These are phyloP conservation scores for Hamigera avellanea DNA, from an alignment of 495 filamentous ascomycete genomes.

Conservation along the genomic window DNA sequence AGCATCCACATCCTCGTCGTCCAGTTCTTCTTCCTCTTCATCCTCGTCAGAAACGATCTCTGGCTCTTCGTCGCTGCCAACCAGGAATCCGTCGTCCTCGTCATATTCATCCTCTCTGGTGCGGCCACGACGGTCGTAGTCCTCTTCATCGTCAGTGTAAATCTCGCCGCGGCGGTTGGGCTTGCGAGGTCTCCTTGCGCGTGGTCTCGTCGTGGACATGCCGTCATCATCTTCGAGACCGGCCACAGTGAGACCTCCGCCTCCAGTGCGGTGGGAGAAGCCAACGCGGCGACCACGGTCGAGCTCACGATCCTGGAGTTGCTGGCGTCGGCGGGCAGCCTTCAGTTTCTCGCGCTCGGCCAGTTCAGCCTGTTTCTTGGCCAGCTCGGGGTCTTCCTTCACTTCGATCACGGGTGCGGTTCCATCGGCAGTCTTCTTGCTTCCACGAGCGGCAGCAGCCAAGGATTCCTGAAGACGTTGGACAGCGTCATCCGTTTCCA, in stretches of 20 bases:
- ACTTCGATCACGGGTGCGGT: constrained; percentile 45
- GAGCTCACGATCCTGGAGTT: constrained; percentile 51
- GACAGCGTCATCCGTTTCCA: constrained; percentile 67
- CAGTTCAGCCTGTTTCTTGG: constrained; percentile 61
- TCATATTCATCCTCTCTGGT: constrained; percentile 74
- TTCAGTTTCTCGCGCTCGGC: constrained; percentile 61
- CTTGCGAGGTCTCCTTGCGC: constrained; percentile 30
- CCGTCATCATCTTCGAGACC: constrained; percentile 61
- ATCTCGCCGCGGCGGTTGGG: constrained; percentile 40
- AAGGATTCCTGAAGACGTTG: constrained; percentile 60
- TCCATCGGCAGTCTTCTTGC: constrained; percentile 48
- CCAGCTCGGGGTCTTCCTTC: constrained; percentile 69
- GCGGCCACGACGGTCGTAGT: constrained; percentile 50
- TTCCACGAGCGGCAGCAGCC: constrained; percentile 44
- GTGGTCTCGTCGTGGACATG: constrained; percentile 29
- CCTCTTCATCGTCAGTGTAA: constrained; percentile 44
- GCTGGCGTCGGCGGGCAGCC: constrained; percentile 56
- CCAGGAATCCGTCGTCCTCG: constrained; percentile 67
- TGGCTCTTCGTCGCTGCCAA: constrained; percentile 60
- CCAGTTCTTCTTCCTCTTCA: constrained; percentile 51
- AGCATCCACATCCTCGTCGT: constrained; percentile 44
- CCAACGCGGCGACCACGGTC: constrained; percentile 43
- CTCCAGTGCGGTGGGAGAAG: constrained; percentile 31
- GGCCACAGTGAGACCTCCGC: constrained; percentile 56
- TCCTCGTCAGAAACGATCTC: constrained; percentile 47